Percentiles rank a stretch among this genome's conserved stretches.
phyloP scores from a whole-genome alignment of 2,329 filamentous ascomycete genomes.

The Penicillium brevicompactum region DNA sequence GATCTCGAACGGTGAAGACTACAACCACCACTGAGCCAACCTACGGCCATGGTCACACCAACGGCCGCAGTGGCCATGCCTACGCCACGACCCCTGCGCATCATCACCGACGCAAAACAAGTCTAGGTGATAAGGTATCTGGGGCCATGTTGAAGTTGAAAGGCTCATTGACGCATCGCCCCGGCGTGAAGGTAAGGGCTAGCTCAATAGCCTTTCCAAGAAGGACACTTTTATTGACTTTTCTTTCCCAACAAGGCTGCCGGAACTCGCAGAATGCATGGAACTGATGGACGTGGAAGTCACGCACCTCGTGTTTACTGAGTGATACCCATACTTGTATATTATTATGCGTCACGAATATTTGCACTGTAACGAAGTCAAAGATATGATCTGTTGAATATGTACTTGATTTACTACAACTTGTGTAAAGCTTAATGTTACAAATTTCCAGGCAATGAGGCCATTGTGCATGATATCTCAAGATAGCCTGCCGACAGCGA shows the following conservation, averaged over 20 bases:
- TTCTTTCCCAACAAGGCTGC: constrained; percentile 57
- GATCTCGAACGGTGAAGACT: constrained; percentile 40
- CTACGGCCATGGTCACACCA: constrained; percentile 30
- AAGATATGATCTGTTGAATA: no score
- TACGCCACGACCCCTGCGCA: constrained; percentile 12
- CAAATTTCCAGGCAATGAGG: no score
- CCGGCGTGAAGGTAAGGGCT: constrained; percentile 63
- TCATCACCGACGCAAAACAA: constrained; percentile 68
- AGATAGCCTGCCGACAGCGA: no score
- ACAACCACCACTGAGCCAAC: constrained; percentile 42
- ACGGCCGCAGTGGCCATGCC: constrained; percentile 31
- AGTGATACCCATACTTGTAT: constrained; percentile 5
- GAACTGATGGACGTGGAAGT: constrained; percentile 68
- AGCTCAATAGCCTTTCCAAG: constrained; percentile 36
- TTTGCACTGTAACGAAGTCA: background rate
- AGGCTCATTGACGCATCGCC: constrained; percentile 67
- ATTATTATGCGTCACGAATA: constrained; percentile 2
- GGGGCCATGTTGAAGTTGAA: constrained; percentile 74
- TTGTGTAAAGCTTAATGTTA: no score
- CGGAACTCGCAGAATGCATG: constrained; percentile 72
- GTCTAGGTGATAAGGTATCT: constrained; percentile 74
- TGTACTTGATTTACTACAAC: no score
- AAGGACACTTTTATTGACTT: background rate
- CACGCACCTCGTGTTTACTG: constrained; percentile 24
- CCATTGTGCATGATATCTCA: no score